Evolutionary conservation across 176 grass and related monocot genomes (phyloP).

Genomic region (Musa itinerans): DNA sequence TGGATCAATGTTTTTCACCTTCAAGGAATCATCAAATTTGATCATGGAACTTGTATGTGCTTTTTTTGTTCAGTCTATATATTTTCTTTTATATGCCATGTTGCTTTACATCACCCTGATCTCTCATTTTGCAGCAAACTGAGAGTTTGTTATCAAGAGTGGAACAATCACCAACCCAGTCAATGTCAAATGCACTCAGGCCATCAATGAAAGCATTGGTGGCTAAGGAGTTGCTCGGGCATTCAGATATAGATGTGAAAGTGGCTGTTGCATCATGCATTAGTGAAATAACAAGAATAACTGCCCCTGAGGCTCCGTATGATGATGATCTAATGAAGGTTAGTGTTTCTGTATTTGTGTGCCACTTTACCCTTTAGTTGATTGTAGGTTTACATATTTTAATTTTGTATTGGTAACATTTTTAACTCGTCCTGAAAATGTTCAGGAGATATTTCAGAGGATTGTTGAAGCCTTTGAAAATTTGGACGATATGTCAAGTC

Average conservation of each 20-base stretch:
- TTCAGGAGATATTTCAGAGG: constrained; percentile 62
- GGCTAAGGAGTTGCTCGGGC: constrained; percentile 36
- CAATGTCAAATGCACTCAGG: constrained; percentile 31
- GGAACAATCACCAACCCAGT: constrained; percentile 39
- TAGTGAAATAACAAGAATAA: constrained; percentile 78
- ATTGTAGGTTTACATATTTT: neutral
- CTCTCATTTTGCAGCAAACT: constrained; percentile 36
- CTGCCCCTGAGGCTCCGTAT: constrained; percentile 71
- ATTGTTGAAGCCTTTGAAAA: constrained; percentile 65
- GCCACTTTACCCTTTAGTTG: neutral
- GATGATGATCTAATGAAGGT: constrained; percentile 74
- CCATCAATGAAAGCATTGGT: constrained; percentile 48
- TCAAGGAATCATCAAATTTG: neutral
- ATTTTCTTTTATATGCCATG: neutral
- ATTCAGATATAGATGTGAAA: constrained; percentile 38
- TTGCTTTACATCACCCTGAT: neutral
- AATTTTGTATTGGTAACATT: neutral
- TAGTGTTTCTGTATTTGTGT: neutral
- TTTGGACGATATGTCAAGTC: constrained; percentile 39
- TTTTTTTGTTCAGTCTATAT: neutral
- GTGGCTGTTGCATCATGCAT: constrained; percentile 62
- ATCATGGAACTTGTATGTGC: neutral
- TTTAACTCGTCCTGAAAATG: neutral
- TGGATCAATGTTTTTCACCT: neutral
- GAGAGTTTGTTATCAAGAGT: constrained; percentile 50